Conservation (phyloP, 352 stramenopile genomes). For the Pythium chondricola region DNA sequence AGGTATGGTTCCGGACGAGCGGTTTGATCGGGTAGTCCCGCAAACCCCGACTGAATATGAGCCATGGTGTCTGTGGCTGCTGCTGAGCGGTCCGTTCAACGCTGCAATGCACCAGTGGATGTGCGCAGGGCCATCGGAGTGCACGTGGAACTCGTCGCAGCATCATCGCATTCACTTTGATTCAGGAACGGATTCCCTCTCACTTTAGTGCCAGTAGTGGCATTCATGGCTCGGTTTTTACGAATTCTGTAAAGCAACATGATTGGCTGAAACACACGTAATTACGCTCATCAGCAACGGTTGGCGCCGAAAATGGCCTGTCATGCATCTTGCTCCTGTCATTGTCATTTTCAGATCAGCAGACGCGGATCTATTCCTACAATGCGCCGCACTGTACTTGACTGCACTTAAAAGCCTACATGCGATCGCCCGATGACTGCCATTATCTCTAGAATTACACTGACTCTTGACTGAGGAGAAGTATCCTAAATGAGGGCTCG, state of each 20-base stretch:
- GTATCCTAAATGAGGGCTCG: conserved; percentile 45
- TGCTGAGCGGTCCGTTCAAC: not conserved
- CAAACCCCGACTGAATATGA: conserved; percentile 19
- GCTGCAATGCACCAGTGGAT: not conserved
- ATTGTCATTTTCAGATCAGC: too few relatives aligned
- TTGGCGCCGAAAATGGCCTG: conserved; percentile 8
- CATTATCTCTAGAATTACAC: conserved; percentile 73
- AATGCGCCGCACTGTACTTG: too few relatives aligned
- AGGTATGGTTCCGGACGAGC: conserved; percentile 61
- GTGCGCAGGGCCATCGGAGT: not conserved
- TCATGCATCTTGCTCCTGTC: not conserved
- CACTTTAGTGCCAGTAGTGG: not conserved
- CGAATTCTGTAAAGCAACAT: not conserved
- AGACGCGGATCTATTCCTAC: too few relatives aligned
- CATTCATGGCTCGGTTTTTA: conserved; percentile 3
- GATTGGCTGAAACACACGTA: conserved; percentile 11
- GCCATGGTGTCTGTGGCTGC: not conserved
- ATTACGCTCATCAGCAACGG: conserved; percentile 9
- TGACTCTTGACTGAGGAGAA: conserved; percentile 49
- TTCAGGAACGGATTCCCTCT: not conserved
- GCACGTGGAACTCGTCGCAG: not conserved
- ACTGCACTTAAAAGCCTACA: too few relatives aligned
- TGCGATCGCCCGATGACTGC: conserved; percentile 8
- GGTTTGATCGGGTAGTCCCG: conserved; percentile 57
- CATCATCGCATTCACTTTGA: conserved; percentile 4